phyloP scores from a whole-genome alignment of 768 basidiomycete genomes.

The Solioccasus polychromus region DNA sequence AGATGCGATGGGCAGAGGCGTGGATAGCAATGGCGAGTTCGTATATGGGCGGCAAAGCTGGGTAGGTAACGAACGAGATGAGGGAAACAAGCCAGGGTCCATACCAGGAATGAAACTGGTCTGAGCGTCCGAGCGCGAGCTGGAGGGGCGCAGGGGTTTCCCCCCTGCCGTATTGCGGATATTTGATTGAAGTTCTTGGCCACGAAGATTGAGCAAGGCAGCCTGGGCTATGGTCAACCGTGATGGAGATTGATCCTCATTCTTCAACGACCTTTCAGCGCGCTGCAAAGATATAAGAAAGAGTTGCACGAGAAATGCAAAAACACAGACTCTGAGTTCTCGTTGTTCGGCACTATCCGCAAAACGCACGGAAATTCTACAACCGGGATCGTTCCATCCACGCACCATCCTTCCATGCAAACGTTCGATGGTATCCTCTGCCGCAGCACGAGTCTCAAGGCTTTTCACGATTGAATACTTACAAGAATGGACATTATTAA shows the following conservation, averaged over 20 bases:
- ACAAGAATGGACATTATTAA: background rate
- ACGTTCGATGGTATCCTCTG: slow-evolving; percentile 74
- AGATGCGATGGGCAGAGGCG: slow-evolving; percentile 29
- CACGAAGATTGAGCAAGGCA: slow-evolving; percentile 70
- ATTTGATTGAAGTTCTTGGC: slow-evolving; percentile 46
- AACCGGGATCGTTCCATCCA: slow-evolving; percentile 74
- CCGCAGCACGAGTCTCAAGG: slow-evolving; percentile 66
- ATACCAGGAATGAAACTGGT: background rate
- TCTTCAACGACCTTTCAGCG: slow-evolving; percentile 55
- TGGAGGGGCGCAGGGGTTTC: slow-evolving; percentile 10
- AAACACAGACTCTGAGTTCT: slow-evolving; percentile 60
- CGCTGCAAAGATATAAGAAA: slow-evolving; percentile 42
- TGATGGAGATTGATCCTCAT: slow-evolving; percentile 60
- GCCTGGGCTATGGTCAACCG: slow-evolving; percentile 78
- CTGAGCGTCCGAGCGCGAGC: slow-evolving; percentile 4
- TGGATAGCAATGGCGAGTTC: slow-evolving; percentile 15
- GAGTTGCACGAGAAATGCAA: background rate
- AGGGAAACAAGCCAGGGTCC: slow-evolving; percentile 7
- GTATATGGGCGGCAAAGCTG: slow-evolving; percentile 16
- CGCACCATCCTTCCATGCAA: slow-evolving; percentile 79
- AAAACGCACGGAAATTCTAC: slow-evolving; percentile 76
- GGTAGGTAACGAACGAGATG: slow-evolving; percentile 20
- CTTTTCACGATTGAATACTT: slow-evolving; percentile 34
- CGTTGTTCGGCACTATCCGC: slow-evolving; percentile 77
- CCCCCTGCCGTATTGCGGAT: slow-evolving; percentile 2